Evolutionary conservation across 176 grass and related monocot species (phyloP), one percentile per base, ranked within the genome.

Genomic region (Oryza glaberrima): DNA sequence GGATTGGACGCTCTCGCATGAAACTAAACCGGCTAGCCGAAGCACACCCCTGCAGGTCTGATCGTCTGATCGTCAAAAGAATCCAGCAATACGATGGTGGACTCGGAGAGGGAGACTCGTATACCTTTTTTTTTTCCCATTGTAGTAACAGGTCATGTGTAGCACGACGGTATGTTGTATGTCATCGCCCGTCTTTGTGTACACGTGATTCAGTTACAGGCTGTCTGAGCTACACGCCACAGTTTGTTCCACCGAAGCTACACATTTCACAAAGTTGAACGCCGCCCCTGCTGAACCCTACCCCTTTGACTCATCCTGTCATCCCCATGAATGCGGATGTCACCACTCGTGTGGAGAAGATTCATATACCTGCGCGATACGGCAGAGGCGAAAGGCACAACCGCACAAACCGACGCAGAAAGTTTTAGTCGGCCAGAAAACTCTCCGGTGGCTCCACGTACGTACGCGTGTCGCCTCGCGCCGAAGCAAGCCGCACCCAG

Each of bases 401-500:
- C 41, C 17, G 17, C 30, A 19, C 12, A 70, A 41, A 70, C 17
- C 9, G 17, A 6, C 38, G 6, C 2, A 58, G 17, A 58, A 58
- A 20, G 54, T 26, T 28, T 43, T 11, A 43, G 69, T 35, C 23
- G 46, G 43, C 22, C 48, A 5, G 15, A n/a, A 70, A 76, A 20
- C 74, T 25, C 30, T 6, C 3, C 7, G 26, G 49, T 44, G 77
- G 36, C 77, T 68, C 81, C 82, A 58, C 54, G 54, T 58, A 89
- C 70, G 82, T 61, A 40, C 66, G 15, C 11, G 64, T 15, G 26
- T 46, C 20, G 40, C 64, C 25, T 0, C 49, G 49, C 65, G 22
- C 30, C 77, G n/a, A 77, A 76, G 77, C 71, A 23, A 76, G 48
- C 77, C 51, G 77, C 38, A 26, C 52, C 46, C 51, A 34, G 15